phyloP scores from a whole-genome alignment of 139 green algal genomes.

The Tetraselmis striata region DNA sequence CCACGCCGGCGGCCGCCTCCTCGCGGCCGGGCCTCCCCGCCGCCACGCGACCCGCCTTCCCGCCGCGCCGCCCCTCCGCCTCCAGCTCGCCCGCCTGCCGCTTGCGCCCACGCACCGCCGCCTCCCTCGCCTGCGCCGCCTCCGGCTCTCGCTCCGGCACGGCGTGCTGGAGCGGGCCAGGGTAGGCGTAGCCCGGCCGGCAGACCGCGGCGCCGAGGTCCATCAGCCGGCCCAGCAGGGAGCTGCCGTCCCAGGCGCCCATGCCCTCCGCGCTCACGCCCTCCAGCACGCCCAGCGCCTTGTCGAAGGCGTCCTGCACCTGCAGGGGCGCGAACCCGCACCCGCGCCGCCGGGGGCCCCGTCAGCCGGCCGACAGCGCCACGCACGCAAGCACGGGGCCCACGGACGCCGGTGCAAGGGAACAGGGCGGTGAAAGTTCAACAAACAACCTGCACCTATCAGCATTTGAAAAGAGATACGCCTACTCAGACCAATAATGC shows the following conservation, averaged over 20 bases:
- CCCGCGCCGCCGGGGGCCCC: too few relatives aligned
- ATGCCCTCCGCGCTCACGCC: neutral
- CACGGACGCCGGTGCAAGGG: too few relatives aligned
- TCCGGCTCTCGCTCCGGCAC: neutral
- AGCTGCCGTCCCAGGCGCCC: neutral
- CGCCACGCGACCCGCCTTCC: neutral
- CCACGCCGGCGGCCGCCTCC: neutral
- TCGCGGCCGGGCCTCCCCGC: neutral
- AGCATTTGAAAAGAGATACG: too few relatives aligned
- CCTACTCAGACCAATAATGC: too few relatives aligned
- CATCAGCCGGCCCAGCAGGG: neutral
- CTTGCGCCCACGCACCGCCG: neutral
- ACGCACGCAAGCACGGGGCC: too few relatives aligned
- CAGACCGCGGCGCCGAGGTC: neutral
- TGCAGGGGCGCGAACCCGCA: too few relatives aligned
- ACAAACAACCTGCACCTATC: too few relatives aligned
- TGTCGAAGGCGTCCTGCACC: neutral
- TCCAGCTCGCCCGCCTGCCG: neutral
- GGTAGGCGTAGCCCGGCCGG: neutral
- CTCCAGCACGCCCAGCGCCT: neutral
- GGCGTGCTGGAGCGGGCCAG: neutral
- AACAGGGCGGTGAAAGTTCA: too few relatives aligned
- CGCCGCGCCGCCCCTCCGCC: neutral
- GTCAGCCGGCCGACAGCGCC: too few relatives aligned
- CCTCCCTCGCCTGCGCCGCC: neutral